phyloP scores from a whole-genome alignment of 2,329 filamentous ascomycete species.

The Paramyrothecium sp. region DNA sequence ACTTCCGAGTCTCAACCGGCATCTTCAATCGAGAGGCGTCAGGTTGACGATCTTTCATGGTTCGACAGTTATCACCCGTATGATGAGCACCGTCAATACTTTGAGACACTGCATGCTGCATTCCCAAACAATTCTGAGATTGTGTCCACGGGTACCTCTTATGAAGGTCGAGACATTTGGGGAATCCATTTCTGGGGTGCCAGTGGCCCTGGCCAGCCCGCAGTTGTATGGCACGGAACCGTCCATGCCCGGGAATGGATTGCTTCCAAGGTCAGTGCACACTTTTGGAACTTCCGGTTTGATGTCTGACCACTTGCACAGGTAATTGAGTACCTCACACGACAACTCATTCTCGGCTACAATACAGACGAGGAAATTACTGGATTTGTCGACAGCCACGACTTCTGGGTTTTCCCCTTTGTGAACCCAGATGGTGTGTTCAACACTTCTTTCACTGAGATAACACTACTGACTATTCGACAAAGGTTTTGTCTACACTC shows the following conservation, averaged over 20 bases:
- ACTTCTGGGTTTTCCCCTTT: slow-evolving; percentile 2
- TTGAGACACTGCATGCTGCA: slow-evolving; percentile 37
- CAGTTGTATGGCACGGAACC: slow-evolving; percentile 55
- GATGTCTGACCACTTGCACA: slow-evolving; percentile 3
- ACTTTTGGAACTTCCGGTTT: fast-evolving
- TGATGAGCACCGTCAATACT: slow-evolving; percentile 44
- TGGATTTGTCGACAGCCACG: slow-evolving; percentile 24
- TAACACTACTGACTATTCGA: background rate
- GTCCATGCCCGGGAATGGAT: slow-evolving; percentile 64
- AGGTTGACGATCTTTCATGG: slow-evolving; percentile 27
- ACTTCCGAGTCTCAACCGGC: slow-evolving; percentile 27
- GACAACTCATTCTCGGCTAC: slow-evolving; percentile 47
- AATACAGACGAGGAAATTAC: slow-evolving; percentile 31
- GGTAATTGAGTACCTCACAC: slow-evolving; percentile 49
- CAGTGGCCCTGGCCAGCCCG: slow-evolving; percentile 43
- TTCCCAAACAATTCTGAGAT: slow-evolving; percentile 43
- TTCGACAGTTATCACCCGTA: slow-evolving; percentile 53
- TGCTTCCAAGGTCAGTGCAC: slow-evolving; percentile 41
- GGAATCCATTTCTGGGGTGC: slow-evolving; percentile 58
- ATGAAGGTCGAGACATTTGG: slow-evolving; percentile 51
- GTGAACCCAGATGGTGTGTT: slow-evolving; percentile 2
- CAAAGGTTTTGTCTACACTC: slow-evolving; percentile 41
- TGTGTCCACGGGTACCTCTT: slow-evolving; percentile 44
- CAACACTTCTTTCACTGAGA: background rate
- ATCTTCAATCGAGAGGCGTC: slow-evolving; percentile 16